A percentile compares a stretch with the other conserved stretches of the same genome.
These are phyloP conservation scores for Russula dissimulans DNA, from an alignment of 768 basidiomycete genomes.

Conservation along the genomic window DNA sequence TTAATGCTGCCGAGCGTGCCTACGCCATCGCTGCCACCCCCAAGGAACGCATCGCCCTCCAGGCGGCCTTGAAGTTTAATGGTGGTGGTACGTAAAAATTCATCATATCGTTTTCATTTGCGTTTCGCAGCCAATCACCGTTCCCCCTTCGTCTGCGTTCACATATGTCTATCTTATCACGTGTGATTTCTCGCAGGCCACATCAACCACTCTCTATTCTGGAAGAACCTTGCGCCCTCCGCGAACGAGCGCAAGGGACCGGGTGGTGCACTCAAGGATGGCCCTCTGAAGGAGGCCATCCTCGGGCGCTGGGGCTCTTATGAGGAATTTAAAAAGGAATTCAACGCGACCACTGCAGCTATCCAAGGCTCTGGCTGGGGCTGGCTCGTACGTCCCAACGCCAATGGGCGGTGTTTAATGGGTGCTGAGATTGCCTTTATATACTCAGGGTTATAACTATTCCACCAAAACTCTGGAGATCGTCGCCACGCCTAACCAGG, in stretches of 20 bases:
- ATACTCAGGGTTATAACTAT: conserved; percentile 57
- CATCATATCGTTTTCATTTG: neutral
- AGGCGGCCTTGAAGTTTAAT: conserved; percentile 91
- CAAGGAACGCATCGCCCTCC: conserved; percentile 78
- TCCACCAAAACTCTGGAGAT: conserved; percentile 68
- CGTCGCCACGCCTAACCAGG: conserved; percentile 91
- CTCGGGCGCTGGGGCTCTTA: conserved; percentile 53
- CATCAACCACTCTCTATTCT: conserved; percentile 94
- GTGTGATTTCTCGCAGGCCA: conserved; percentile 44
- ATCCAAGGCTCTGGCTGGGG: conserved; percentile 97
- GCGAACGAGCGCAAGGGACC: conserved; percentile 41
- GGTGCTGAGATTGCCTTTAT: neutral
- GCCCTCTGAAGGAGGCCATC: conserved; percentile 62
- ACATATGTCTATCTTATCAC: conserved; percentile 3
- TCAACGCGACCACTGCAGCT: conserved; percentile 75
- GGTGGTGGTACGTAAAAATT: conserved; percentile 63
- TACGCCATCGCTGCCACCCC: conserved; percentile 59
- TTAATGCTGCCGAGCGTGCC: conserved; percentile 80
- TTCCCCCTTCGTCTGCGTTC: too few relatives aligned
- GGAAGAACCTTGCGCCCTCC: conserved; percentile 82
- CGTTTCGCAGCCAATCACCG: neutral
- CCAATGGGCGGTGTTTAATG: neutral
- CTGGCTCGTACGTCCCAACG: conserved; percentile 66
- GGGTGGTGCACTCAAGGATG: conserved; percentile 49
- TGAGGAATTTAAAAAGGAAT: conserved; percentile 65